These are phyloP conservation scores for Ogataea pignaliae DNA, from an alignment of 805 yeast species.

Conservation along the genomic window DNA sequence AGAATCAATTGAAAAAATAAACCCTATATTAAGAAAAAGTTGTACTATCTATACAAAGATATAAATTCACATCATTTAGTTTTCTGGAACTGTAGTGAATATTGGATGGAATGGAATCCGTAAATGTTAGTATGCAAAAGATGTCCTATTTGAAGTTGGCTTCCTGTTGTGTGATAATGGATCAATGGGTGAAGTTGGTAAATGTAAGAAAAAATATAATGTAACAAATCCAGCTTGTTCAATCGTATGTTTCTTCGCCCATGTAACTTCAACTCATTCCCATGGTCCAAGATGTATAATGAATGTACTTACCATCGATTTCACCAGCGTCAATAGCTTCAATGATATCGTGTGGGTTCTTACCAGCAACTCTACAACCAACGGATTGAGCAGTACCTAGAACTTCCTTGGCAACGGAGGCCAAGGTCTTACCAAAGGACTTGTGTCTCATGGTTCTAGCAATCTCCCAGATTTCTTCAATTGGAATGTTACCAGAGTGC, in stretches of 20 bases:
- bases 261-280: too few relatives aligned
- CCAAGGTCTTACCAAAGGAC: slow-evolving; percentile 96
- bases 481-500: slow-evolving; percentile 98
- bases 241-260: not conserved
- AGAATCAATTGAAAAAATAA: slow-evolving; percentile 1
- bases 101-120: slow-evolving; percentile 5
- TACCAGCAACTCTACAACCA: slow-evolving; percentile 99
- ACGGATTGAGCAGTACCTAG: slow-evolving; percentile 99
- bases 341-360: slow-evolving; percentile 98
- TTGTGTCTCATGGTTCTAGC: slow-evolving; percentile 97
- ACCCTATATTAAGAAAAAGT: slow-evolving; percentile 25
- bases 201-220: not conserved
- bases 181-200: not conserved
- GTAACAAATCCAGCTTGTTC: slow-evolving; percentile 1
- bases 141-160: too few relatives aligned
- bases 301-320: slow-evolving; percentile 56
- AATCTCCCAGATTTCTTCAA: slow-evolving; percentile 93
- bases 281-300: too few relatives aligned
- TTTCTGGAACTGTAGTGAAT: slow-evolving; percentile 53
- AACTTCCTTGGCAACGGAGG: slow-evolving; percentile 97
- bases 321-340: slow-evolving; percentile 98
- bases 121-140: not conserved
- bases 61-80: slow-evolving; percentile 40
- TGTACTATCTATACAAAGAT: slow-evolving; percentile 24
- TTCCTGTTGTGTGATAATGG: too few relatives aligned